Percentiles rank a stretch among this genome's conserved stretches.
Conservation (phyloP, 1,284 basidiomycete species). For the Malassezia sympodialis region DNA sequence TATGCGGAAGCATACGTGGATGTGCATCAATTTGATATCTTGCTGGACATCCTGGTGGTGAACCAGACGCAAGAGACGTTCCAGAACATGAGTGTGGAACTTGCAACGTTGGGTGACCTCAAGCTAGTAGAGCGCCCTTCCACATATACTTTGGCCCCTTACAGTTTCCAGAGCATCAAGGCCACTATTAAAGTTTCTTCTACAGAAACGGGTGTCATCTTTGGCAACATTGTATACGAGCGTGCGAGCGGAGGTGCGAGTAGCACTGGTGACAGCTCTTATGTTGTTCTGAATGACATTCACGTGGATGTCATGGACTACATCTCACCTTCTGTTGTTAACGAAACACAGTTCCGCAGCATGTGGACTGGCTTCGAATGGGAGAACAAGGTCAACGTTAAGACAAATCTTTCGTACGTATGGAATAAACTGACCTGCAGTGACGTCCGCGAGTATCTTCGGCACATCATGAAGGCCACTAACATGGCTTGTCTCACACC, state of each 20-base stretch:
- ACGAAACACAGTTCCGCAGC: slow-evolving; percentile 70
- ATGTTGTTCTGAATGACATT: slow-evolving; percentile 87
- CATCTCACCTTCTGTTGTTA: slow-evolving; percentile 93
- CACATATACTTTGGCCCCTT: slow-evolving; percentile 83
- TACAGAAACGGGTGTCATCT: slow-evolving; percentile 95
- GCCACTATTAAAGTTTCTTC: slow-evolving; percentile 80
- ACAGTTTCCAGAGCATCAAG: slow-evolving; percentile 96
- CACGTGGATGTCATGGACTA: slow-evolving; percentile 99
- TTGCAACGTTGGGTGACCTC: slow-evolving; percentile 91
- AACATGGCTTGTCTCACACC: slow-evolving; percentile 96
- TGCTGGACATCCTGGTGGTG: slow-evolving; percentile 83
- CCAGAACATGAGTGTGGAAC: slow-evolving; percentile 93
- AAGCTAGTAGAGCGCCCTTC: slow-evolving; percentile 92
- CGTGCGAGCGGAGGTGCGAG: slow-evolving; percentile 33
- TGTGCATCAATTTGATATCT: slow-evolving; percentile 94
- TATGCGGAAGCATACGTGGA: slow-evolving; percentile 98
- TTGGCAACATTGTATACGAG: slow-evolving; percentile 95
- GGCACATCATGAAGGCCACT: slow-evolving; percentile 71
- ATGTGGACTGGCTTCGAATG: slow-evolving; percentile 99
- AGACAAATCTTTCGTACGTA: slow-evolving; percentile 64
- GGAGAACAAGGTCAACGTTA: slow-evolving; percentile 94
- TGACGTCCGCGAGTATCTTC: slow-evolving; percentile 70
- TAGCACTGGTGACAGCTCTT: slow-evolving; percentile 53
- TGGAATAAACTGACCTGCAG: slow-evolving; percentile 45
- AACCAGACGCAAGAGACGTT: slow-evolving; percentile 91